phyloP scores from a whole-genome alignment of 1,284 basidiomycete species.

The Blastosporella zonata region DNA sequence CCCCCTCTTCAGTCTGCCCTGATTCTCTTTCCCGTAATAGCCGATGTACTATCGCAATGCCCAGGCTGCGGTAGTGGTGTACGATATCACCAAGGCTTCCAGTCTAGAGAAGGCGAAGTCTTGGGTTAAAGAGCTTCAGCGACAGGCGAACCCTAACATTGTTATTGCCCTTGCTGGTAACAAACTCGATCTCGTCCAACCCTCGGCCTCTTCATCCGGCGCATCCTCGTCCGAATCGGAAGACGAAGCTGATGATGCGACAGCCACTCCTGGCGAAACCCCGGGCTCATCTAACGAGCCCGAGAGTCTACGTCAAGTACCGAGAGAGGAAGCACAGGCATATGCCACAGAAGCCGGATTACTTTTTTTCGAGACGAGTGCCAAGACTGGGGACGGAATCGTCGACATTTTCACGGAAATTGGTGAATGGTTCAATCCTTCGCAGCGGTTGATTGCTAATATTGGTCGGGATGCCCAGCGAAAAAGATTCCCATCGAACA shows the following conservation, averaged over 20 bases:
- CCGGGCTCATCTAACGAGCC: conserved; percentile 50
- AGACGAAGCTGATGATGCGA: conserved; percentile 82
- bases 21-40: conserved; percentile 33
- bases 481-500: conserved; percentile 97
- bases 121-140: conserved; percentile 99
- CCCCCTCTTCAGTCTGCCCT: conserved; percentile 8
- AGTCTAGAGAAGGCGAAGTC: conserved; percentile 99
- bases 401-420: conserved; percentile 99
- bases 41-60: conserved; percentile 99
- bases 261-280: conserved; percentile 77
- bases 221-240: conserved; percentile 63
- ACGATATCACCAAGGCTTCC: conserved; percentile 92
- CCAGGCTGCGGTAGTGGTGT: conserved; percentile 97
- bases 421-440: conserved; percentile 46
- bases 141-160: conserved; percentile 98
- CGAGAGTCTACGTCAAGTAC: conserved; percentile 82
- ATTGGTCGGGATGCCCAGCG: conserved; percentile 45
- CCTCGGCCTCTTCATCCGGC: conserved; percentile 54
- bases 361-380: conserved; percentile 97
- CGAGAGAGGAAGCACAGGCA: conserved; percentile 91
- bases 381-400: conserved; percentile 96
- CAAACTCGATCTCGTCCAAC: conserved; percentile 91
- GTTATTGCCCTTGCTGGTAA: conserved; percentile 97
- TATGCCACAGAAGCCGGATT: conserved; percentile 93
- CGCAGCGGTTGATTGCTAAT: neutral